Evolutionary conservation across 495 filamentous ascomycete genomes (phyloP), one percentile per base, ranked within the genome.

Genomic region (Penicillium samsonianum): DNA sequence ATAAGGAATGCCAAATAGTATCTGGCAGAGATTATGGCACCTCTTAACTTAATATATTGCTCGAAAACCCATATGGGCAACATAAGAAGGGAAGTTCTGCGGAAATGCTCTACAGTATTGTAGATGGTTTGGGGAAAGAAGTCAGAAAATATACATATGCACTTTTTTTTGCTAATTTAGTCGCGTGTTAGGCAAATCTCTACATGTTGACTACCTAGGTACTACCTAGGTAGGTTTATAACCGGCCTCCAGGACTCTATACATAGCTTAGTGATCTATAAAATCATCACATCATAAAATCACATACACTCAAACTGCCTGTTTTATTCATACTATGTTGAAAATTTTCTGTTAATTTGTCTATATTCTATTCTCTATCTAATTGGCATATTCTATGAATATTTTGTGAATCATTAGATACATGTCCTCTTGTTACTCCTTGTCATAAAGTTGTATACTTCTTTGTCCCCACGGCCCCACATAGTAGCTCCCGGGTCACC

Each of bases 381-480:
- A 17, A 17, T n/a, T 38, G 3, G 7, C 16, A 38, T 17, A 35
- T 14, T 38, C 16, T 9, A 17, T 38, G 6, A 38, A 38, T 4
- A 8, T 16, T 1, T 5, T 17, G 16, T n/a, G 6, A 38, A 38
- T 16, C 33, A 37, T n/a, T n/a, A n/a, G n/a, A n/a, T n/a, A n/a
- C n/a, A n/a, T n/a, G n/a, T n/a, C n/a, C n/a, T n/a, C n/a, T n/a
- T n/a, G n/a, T n/a, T n/a, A n/a, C n/a, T n/a, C 35, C 14, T 37
- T 5, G 1, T 6, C 30, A 33, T 33, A 6, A 14, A 19, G 8
- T 30, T 47, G 16, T 30, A 47, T 47, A 47, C 26, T 30, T 47
- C 65, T 65, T 59, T 28, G 50, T 40, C 50, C n/a, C 50, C 33
- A 38, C 50, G 17, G 35, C 35, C 50, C 50, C 50, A 41, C 50